Conservation (phyloP, 2,329 filamentous ascomycete genomes). For the Fusarium begoniae region DNA sequence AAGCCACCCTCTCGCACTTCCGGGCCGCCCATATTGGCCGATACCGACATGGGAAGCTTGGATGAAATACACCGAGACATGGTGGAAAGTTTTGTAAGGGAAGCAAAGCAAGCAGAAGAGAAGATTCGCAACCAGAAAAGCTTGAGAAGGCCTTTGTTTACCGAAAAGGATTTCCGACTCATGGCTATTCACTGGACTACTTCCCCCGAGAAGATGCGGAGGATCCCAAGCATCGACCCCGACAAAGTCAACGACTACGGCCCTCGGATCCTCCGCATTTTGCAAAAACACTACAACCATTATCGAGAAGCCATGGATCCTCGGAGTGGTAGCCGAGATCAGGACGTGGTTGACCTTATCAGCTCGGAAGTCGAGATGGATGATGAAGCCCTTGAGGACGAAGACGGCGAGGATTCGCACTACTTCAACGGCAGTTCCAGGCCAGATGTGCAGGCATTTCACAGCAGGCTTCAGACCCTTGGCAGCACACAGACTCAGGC, state of each 20-base stretch:
- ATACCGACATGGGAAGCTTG: conserved; percentile 63
- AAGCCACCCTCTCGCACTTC: conserved; percentile 47
- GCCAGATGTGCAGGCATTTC: conserved; percentile 48
- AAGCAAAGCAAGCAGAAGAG: conserved; percentile 69
- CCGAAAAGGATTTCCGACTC: conserved; percentile 72
- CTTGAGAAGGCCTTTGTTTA: conserved; percentile 70
- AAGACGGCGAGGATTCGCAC: conserved; percentile 55
- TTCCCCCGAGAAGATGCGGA: conserved; percentile 67
- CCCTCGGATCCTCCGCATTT: conserved; percentile 65
- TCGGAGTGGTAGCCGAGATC: conserved; percentile 30
- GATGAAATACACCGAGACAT: conserved; percentile 69
- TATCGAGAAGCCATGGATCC: conserved; percentile 63
- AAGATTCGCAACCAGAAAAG: conserved; percentile 67
- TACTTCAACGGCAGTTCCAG: conserved; percentile 53
- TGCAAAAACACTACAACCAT: conserved; percentile 57
- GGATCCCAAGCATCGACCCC: conserved; percentile 69
- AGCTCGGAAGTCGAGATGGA: conserved; percentile 55
- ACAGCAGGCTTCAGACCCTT: conserved; percentile 45
- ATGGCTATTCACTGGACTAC: conserved; percentile 78
- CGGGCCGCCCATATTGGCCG: conserved; percentile 67
- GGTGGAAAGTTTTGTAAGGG: conserved; percentile 70
- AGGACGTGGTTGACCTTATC: conserved; percentile 65
- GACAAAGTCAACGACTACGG: conserved; percentile 72
- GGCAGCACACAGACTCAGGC: conserved; percentile 40
- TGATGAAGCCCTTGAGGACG: conserved; percentile 50